Conservation (phyloP, 169 alveolate species). For the Plasmodium relictum region DNA sequence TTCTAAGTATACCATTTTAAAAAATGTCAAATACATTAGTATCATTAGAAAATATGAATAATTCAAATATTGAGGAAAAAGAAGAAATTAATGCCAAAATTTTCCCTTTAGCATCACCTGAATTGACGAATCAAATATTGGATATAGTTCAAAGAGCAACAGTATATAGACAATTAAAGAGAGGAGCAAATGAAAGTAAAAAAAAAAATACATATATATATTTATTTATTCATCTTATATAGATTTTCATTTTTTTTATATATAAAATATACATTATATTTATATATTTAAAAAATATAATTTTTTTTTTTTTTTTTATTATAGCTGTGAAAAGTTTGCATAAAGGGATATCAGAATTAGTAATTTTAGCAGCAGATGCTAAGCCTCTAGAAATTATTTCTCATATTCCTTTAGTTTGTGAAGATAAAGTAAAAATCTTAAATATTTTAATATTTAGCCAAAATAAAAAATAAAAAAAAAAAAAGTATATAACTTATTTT, state of each 20-base stretch:
- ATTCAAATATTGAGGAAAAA: slow-evolving; percentile 12
- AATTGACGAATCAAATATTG: slow-evolving; percentile 88
- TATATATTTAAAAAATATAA: background rate
- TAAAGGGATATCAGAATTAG: slow-evolving; percentile 98
- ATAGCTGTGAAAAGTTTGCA: slow-evolving; percentile 97
- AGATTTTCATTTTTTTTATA: no score
- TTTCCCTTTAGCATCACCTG: slow-evolving; percentile 93
- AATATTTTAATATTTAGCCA: background rate
- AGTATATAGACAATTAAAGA: slow-evolving; percentile 95
- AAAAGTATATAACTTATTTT: background rate
- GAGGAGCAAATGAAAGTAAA: slow-evolving; percentile 95
- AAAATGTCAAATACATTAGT: slow-evolving; percentile 5
- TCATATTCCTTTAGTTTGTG: slow-evolving; percentile 98
- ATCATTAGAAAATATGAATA: slow-evolving; percentile 9
- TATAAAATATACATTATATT: no score
- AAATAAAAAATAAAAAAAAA: no score
- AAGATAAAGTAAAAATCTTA: slow-evolving; percentile 93
- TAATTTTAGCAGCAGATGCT: slow-evolving; percentile 99
- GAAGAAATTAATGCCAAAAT: slow-evolving; percentile 89
- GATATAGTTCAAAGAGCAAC: slow-evolving; percentile 95
- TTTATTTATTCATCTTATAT: background rate
- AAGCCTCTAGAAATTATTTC: slow-evolving; percentile 99
- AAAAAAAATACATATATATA: background rate
- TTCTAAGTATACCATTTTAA: background rate
- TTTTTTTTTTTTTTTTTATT: slow-evolving; percentile 9